Base-by-base conservation (phyloP, 2,329 filamentous ascomycete genomes). In the Ophiostoma sp. region DNA sequence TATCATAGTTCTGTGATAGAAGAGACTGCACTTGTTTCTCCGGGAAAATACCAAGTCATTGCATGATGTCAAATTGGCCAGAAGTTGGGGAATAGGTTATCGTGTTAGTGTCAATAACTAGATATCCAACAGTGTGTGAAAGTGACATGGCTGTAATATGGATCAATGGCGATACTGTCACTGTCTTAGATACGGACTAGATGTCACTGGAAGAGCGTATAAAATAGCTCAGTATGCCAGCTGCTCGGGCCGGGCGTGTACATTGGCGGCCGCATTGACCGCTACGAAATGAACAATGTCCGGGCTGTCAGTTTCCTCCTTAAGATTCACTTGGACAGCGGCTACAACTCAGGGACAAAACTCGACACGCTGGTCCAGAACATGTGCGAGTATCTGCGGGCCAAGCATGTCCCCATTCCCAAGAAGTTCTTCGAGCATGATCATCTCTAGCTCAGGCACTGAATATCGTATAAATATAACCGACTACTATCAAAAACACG, bases 311-410 rank as follows among this genome's bases (percentile, higher is more conserved):
- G 70, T 36, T 69, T 71, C 79, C 79, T 1, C 78, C 74, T 83
- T 4, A 81, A 80, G 69, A 81, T 80, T 3, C 78, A 80, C 42
- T 70, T 83, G 12, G 79, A 80, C 3, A 73, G 77, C 0, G 79
- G 79, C 0, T 80, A 84, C 2, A 84, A 82, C 71, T 82, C 81
- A 68, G 81, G 78, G 11, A 79, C 76, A 41, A 74, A 79, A 27
- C 69, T 85, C n/a, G 83, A 85, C 74, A 76, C 78, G 4, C 79
- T 85, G 72, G 83, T 79, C 1, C 85, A 85, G 73, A 82, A 82
- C 0, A 80, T 84, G 73, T 81, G 78, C 16, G 83, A 85, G 75
- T 72, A 70, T 47, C 36, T 71, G 62, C 67, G 71, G 7, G 66
- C 66, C 45, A 70, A 71, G 55, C 62, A 68, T 16, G 68, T 71